Evolutionary conservation across 331 rosid genomes (phyloP).

Genomic region (Pyrus hybrid): DNA sequence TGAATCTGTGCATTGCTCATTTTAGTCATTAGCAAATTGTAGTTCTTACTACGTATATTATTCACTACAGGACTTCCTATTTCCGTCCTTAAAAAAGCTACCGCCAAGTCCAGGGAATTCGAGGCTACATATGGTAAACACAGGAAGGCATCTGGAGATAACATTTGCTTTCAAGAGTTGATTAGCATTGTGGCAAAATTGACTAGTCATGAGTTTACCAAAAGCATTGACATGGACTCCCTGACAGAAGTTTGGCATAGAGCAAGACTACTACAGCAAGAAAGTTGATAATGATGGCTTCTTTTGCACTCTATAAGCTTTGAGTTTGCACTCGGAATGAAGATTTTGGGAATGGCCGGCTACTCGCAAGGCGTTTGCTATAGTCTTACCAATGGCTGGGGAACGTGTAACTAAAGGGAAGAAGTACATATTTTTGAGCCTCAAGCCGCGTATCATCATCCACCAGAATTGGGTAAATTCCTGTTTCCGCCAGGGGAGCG

Average conservation of each 20-base stretch:
- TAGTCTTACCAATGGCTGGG: background rate
- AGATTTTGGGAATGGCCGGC: background rate
- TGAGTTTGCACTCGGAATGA: background rate
- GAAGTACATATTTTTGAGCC: background rate
- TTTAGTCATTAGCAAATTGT: background rate
- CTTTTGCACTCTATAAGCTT: too few species aligned
- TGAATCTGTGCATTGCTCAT: background rate
- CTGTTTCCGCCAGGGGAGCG: background rate
- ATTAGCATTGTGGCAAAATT: constrained; percentile 19
- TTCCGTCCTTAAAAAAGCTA: constrained; percentile 69
- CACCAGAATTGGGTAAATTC: background rate
- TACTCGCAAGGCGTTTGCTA: background rate
- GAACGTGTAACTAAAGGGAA: background rate
- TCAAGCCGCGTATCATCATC: background rate
- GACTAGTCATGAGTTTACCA: constrained; percentile 26
- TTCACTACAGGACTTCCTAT: constrained; percentile 61
- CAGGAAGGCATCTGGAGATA: constrained; percentile 23
- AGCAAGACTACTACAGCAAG: constrained; percentile 46
- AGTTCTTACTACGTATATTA: background rate
- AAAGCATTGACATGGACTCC: constrained; percentile 15
- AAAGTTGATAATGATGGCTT: constrained; percentile 16
- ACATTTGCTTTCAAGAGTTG: constrained; percentile 33
- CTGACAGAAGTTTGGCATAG: constrained; percentile 52
- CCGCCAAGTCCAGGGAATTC: constrained; percentile 71
- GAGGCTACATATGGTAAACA: constrained; percentile 66